Conservation (phyloP, 768 basidiomycete genomes). For the Sarcodon aspratus region DNA sequence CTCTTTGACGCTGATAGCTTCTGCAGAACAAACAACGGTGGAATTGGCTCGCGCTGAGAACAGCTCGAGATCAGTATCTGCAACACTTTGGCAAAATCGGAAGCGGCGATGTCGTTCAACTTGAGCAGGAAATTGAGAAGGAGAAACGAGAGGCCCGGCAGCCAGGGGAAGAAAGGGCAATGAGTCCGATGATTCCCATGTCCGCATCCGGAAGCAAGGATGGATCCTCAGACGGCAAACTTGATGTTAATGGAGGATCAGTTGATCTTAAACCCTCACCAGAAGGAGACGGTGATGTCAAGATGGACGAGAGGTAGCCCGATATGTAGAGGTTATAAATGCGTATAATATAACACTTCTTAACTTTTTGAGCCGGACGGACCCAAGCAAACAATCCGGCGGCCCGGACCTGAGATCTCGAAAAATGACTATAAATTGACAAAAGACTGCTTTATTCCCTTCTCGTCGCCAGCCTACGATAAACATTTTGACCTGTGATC, state of each 20-base stretch:
- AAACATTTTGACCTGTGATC: too few species aligned
- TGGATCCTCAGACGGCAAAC: slow-evolving; percentile 1
- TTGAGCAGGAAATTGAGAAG: slow-evolving; percentile 20
- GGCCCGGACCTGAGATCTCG: too few species aligned
- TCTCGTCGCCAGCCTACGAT: too few species aligned
- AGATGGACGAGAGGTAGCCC: slow-evolving; percentile 11
- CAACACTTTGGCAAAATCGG: slow-evolving; percentile 79
- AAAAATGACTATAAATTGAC: too few species aligned
- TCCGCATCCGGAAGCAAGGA: not conserved
- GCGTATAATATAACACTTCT: too few species aligned
- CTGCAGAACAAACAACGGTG: slow-evolving; percentile 63
- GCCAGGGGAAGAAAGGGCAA: not conserved
- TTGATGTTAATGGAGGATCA: not conserved
- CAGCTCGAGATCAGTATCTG: slow-evolving; percentile 60
- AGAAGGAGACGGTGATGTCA: slow-evolving; percentile 12
- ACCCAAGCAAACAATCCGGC: too few species aligned
- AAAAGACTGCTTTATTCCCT: too few species aligned
- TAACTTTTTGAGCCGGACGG: too few species aligned
- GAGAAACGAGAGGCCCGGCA: slow-evolving; percentile 2
- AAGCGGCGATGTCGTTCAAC: slow-evolving; percentile 48
- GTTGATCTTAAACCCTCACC: not conserved
- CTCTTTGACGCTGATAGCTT: not conserved
- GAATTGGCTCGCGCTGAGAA: slow-evolving; percentile 74
- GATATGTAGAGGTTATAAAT: too few species aligned
- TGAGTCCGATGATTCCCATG: not conserved